Percentiles rank a stretch among this genome's conserved stretches.
phyloP scores from a whole-genome alignment of 1,139 yeast genomes.

The Pichia inconspicua region DNA sequence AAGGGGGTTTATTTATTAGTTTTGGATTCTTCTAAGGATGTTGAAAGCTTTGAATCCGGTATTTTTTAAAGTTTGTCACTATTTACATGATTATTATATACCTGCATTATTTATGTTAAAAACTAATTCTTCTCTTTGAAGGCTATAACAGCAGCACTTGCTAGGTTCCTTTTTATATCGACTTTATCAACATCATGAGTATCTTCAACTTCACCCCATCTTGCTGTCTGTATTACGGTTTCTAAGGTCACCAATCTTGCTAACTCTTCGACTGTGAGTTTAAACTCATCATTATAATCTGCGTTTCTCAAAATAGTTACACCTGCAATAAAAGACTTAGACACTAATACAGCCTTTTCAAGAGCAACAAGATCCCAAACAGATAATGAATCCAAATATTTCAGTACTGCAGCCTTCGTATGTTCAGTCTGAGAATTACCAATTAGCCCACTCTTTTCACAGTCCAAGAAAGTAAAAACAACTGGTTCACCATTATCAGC shows the following conservation, averaged over 20 bases:
- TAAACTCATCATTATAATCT: slow-evolving; percentile 23
- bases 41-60: slow-evolving; percentile 11
- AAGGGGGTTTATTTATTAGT: slow-evolving; percentile 12
- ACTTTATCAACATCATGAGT: slow-evolving; percentile 94
- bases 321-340: slow-evolving; percentile 86
- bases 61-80: neutral
- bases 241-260: slow-evolving; percentile 77
- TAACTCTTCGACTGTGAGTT: slow-evolving; percentile 54
- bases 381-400: slow-evolving; percentile 58
- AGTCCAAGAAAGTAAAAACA: slow-evolving; percentile 56
- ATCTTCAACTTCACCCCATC: slow-evolving; percentile 98
- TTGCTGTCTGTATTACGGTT: slow-evolving; percentile 71
- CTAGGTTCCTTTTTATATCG: slow-evolving; percentile 73
- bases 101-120: neutral
- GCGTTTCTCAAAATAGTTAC: slow-evolving; percentile 30
- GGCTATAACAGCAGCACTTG: slow-evolving; percentile 69
- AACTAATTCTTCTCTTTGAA: slow-evolving; percentile 20
- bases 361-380: slow-evolving; percentile 78
- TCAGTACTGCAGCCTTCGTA: slow-evolving; percentile 53
- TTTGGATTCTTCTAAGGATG: slow-evolving; percentile 13
- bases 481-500: slow-evolving; percentile 30
- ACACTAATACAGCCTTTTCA: slow-evolving; percentile 77
- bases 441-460: slow-evolving; percentile 70
- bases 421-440: slow-evolving; percentile 66
- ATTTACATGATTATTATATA: neutral